Base-by-base conservation (phyloP, 352 stramenopile genomes). In the Hyaloperonospora arabidopsidis region DNA sequence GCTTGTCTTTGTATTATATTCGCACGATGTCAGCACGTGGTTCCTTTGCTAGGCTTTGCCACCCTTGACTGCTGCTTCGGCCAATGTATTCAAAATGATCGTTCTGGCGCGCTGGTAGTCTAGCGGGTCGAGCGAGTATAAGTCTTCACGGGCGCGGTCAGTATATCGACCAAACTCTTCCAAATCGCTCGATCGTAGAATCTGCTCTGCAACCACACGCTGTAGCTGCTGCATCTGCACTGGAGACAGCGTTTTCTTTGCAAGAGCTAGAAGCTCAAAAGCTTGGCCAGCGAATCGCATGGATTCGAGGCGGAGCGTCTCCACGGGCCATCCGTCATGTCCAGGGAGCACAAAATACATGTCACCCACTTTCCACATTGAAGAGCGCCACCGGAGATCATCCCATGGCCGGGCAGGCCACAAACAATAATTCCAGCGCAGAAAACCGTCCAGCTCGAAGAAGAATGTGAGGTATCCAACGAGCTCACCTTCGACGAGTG, bases 311-410 rank as follows among this genome's bases (percentile, higher is more conserved):
- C 80, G 74, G 5, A 91, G 61, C 19, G 78, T 89, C 65, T 87
- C 80, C 13, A 90, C 69, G 1, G 80, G 80, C 45, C 51, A 68
- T 0, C 80, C 80, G 46, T 88, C 76, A 0, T 52, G 56, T 1
- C 80, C 80, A 8, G 80, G 80, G 0, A 90, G 63, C 35, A 90
- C 80, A 57, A 90, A 90, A 58, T 90, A 90, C 80, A 90, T 90
- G 45, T 90, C 80, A 2, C 80, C 80, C 0, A 89, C 80, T 38
- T 83, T 80, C 80, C 80, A 90, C 29, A 64, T 68, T 3, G 76
- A 66, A 12, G 72, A 66, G 15, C 80, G 70, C 80, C 80, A 90
- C 18, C 66, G 63, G 49, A 90, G 69, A 54, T 71, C 68, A 10
- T 74, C 57, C 80, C 80, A 89, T 1, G 78, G 80, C 45, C 59